phyloP scores from a whole-genome alignment of 2,329 filamentous ascomycete genomes.

The Fusarium burgessii region DNA sequence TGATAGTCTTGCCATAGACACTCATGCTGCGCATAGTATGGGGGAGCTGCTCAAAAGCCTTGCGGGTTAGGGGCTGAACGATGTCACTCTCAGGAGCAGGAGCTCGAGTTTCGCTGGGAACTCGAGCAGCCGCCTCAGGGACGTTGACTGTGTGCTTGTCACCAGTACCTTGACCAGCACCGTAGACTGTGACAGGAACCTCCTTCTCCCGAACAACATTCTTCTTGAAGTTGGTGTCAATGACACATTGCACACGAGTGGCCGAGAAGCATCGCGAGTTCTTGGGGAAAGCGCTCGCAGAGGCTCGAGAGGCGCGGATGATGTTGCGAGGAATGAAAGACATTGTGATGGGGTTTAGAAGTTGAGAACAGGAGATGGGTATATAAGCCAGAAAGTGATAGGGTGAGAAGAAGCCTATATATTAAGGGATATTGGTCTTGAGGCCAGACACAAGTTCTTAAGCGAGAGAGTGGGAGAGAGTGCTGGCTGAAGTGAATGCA shows the following conservation, averaged over 20 bases:
- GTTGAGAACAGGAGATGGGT: not conserved
- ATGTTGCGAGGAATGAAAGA: conserved; percentile 52
- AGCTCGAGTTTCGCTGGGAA: conserved; percentile 56
- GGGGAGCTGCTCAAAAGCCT: conserved; percentile 68
- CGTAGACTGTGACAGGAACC: conserved; percentile 67
- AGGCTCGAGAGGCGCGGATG: conserved; percentile 51
- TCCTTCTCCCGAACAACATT: conserved; percentile 69
- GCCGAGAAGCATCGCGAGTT: conserved; percentile 51
- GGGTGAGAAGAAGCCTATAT: conserved; percentile 17
- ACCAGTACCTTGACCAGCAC: conserved; percentile 56
- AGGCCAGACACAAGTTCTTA: not conserved
- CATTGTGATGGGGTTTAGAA: conserved; percentile 46
- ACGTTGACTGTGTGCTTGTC: conserved; percentile 70
- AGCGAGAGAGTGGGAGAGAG: conserved; percentile 14
- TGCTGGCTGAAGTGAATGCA: conserved; percentile 23
- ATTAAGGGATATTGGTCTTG: conserved; percentile 6
- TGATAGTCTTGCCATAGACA: conserved; percentile 76
- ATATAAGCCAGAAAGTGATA: not conserved
- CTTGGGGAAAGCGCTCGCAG: conserved; percentile 45
- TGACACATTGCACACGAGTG: conserved; percentile 49
- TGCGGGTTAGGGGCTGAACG: conserved; percentile 64
- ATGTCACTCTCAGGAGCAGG: conserved; percentile 59
- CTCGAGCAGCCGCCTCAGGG: conserved; percentile 55
- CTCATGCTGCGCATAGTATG: conserved; percentile 77
- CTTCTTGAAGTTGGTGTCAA: conserved; percentile 59